Evolutionary conservation across 1,284 basidiomycete genomes (phyloP), one percentile per base, ranked within the genome.

Genomic region (Apiotrichum sp.): DNA sequence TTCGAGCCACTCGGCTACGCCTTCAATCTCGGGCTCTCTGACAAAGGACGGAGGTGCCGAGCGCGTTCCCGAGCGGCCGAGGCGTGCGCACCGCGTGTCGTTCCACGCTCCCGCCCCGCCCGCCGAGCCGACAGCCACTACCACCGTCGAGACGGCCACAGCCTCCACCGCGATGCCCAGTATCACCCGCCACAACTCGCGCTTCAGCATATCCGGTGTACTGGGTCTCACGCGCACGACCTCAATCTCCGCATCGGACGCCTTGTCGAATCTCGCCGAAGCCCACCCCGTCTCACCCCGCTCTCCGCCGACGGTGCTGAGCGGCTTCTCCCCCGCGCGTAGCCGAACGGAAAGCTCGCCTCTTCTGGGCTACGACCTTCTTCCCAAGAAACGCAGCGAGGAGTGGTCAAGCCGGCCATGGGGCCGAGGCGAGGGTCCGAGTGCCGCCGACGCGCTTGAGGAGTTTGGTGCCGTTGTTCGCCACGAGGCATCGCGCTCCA

Each of bases 191-290:
- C 42, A 44, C 16, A 42, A 11, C 32, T 33, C 38, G 22, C 57
- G 71, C 32, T 74, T 73, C 56, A 73, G 71, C 14, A 67, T 74
- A 33, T 68, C 66, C 6, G 70, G 68, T 31, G 66, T 70, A 9
- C 58, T 73, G n/a, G 71, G 72, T 8, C 57, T 69, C 33, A 47
- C 47, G 3, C 53, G 59, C 10, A 58, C 50, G 6, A 61, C 63
- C 5, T 63, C 62, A 5, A 54, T 48, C 1, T 63, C 57, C 52
- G 59, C 64, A 47, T 64, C 61, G 32, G 70, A 65, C 9, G 72
- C 71, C 3, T 59, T 65, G 9, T 61, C 65, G 1, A 66, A 65
- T 14, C 55, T 74, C 11, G 68, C 67, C 10, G 70, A 72, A 56
- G 63, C 65, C 16, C 56, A 63, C 49, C 61, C 62, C 16, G 57